Evolutionary conservation across 2,329 filamentous ascomycete species (phyloP).

Genomic region (Penicillium glabrum): DNA sequence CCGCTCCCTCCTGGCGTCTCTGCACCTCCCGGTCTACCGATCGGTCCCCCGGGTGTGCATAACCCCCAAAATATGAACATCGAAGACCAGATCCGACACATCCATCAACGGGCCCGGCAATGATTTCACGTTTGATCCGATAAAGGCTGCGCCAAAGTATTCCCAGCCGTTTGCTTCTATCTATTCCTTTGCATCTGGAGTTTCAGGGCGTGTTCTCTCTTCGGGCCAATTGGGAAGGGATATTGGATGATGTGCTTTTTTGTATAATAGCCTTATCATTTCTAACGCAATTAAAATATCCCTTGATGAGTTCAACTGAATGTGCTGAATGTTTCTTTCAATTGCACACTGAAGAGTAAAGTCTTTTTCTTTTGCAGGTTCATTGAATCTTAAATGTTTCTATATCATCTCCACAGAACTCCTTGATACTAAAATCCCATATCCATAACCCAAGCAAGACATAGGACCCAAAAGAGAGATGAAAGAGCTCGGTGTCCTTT

Average conservation of each 20-base stretch:
- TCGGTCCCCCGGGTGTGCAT: conserved; percentile 31
- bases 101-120: conserved; percentile 57
- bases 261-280: conserved; percentile 9
- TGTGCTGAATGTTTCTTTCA: not conserved
- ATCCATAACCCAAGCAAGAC: not conserved
- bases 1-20: conserved; percentile 19
- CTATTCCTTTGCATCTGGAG: not conserved
- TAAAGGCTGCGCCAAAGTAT: not conserved
- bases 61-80: conserved; percentile 62
- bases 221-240: not conserved
- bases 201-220: not conserved
- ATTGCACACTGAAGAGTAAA: not conserved
- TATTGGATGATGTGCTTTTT: conserved; percentile 8
- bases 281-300: not conserved
- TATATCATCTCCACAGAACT: not conserved
- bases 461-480: not conserved
- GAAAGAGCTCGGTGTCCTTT: not conserved
- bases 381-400: not conserved
- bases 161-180: not conserved
- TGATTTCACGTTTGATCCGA: conserved; percentile 9
- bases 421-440: not conserved
- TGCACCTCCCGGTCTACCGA: conserved; percentile 24
- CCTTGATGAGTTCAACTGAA: not conserved
- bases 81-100: conserved; percentile 77
- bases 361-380: not conserved